Evolutionary conservation across 164 flowering plant genomes (phyloP).

Genomic region (Vitis rotundifolia): DNA sequence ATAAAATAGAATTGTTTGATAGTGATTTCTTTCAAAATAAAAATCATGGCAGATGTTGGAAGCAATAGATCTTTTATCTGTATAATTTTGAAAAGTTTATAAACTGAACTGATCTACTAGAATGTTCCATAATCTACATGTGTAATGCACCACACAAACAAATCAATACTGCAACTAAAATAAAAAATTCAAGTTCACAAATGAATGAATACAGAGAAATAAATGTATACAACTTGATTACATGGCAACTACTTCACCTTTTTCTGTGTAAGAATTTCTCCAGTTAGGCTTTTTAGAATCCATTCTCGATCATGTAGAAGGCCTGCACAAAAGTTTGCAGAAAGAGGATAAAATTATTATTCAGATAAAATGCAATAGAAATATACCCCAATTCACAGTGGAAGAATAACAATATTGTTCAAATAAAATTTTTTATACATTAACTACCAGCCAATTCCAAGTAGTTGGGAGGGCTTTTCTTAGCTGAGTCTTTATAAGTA

Average conservation of each 20-base stretch:
- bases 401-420: too few species aligned
- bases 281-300: conserved; percentile 75
- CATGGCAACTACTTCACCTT: conserved; percentile 46
- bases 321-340: conserved; percentile 43
- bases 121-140: not conserved
- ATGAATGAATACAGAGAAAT: not conserved
- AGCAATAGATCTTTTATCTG: not conserved
- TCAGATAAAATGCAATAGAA: not conserved
- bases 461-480: too few species aligned
- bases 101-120: not conserved
- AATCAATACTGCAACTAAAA: not conserved
- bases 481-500: too few species aligned
- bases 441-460: too few species aligned
- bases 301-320: conserved; percentile 87
- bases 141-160: not conserved
- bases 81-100: not conserved
- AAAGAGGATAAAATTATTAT: not conserved
- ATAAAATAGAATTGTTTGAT: too few species aligned
- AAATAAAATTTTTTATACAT: too few species aligned
- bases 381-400: too few species aligned
- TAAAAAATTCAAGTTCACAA: not conserved
- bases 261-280: conserved; percentile 94
- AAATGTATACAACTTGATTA: not conserved
- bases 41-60: not conserved
- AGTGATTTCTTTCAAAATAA: too few species aligned